phyloP scores from a whole-genome alignment of 805 yeast genomes.

The Candida easanensis region DNA sequence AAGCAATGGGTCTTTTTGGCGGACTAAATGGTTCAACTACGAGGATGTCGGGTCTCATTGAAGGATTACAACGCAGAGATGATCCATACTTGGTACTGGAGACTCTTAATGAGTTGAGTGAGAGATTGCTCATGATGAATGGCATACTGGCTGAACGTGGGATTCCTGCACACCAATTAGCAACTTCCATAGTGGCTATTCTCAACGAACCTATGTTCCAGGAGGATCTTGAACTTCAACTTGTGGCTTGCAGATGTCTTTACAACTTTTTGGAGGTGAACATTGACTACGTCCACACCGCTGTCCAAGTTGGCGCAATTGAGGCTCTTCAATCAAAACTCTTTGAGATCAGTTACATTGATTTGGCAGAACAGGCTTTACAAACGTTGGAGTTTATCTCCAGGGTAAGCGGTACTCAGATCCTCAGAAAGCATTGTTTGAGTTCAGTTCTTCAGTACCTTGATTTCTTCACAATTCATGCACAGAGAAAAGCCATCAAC shows the following conservation, averaged over 20 bases:
- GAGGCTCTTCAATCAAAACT: constrained; percentile 64
- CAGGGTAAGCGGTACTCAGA: constrained; percentile 43
- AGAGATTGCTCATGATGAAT: constrained; percentile 65
- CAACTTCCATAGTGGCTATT: constrained; percentile 53
- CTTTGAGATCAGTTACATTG: constrained; percentile 77
- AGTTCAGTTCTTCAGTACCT: constrained; percentile 65
- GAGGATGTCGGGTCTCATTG: constrained; percentile 25
- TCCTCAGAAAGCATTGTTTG: constrained; percentile 61
- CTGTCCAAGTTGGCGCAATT: constrained; percentile 64
- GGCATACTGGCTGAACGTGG: constrained; percentile 57
- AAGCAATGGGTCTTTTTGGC: constrained; percentile 33
- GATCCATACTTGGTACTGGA: constrained; percentile 64
- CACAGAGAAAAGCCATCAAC: constrained; percentile 76
- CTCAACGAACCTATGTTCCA: constrained; percentile 54
- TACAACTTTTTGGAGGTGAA: constrained; percentile 78
- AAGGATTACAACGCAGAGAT: constrained; percentile 29
- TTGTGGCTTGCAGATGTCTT: constrained; percentile 80
- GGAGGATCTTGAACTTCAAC: constrained; percentile 74
- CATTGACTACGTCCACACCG: constrained; percentile 57
- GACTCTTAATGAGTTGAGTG: constrained; percentile 62
- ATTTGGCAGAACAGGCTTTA: constrained; percentile 86
- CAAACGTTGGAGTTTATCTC: constrained; percentile 72
- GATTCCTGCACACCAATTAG: constrained; percentile 57
- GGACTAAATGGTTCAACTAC: constrained; percentile 22
- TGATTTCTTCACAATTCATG: constrained; percentile 86